Base-by-base conservation (phyloP, 768 basidiomycete species). In the Podaxis sp. region DNA sequence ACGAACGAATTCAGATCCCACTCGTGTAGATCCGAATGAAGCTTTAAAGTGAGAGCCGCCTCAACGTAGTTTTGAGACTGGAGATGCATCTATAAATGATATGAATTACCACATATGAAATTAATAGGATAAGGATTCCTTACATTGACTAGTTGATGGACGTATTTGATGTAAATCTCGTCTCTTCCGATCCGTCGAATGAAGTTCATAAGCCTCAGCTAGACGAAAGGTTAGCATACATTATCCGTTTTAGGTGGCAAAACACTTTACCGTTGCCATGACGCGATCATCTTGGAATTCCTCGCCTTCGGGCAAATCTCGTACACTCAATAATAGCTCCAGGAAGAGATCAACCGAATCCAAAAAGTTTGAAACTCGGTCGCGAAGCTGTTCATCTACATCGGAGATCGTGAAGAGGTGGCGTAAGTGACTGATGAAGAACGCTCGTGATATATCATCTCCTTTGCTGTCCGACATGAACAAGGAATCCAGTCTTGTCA, bases 141-240 rank as follows among this genome's bases (percentile, higher is more conserved):
- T 70, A 95, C 92, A 68, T 93, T 91, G 56, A 96, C 93, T 26
- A 97, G 87, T 71, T 96, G 93, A 71, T 97, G 94, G 24, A 96
- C 91, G 72, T 96, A 96, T 83, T 95, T 93, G 75, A 96, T 91
- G 69, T 95, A 96, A 64, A 97, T 95, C 71, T 96, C 95, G 69
- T 93, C 90, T 12, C 95, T 82, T 17, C 95, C 95, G 60, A 96
- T 95, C 17, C 91, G 85, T 17, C 93, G 85, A 66, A 96, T 94
- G 74, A 96, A 97, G 73, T 95, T 93, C 90, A 97, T 95, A 64
- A 97, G 78, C 37, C 93, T 84, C 65, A 96, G 79, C 91, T 93
- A 64, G 37, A 61, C 54, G 38, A 28, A 57, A n/a, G 69, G 63
- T 68, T 37, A 66, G 55, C 51, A 50, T 71, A 15, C 66, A 62